Evolutionary conservation across 805 yeast genomes (phyloP).

Genomic region (Suhomyces xylopsoci): DNA sequence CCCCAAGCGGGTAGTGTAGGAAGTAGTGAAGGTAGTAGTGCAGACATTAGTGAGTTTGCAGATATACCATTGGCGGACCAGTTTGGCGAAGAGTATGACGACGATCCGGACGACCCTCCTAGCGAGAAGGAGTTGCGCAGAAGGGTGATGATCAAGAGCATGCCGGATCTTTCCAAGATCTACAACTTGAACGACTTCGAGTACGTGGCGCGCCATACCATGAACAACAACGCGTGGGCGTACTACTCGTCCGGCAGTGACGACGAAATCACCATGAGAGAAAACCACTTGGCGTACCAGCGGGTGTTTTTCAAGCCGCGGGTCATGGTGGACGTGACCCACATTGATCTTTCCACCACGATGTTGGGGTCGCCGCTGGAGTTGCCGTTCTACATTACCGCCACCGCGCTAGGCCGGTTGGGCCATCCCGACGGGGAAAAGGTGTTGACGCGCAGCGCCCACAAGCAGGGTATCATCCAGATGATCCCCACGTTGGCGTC

Average conservation of each 20-base stretch:
- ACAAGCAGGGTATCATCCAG: constrained; percentile 64
- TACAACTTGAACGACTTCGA: constrained; percentile 86
- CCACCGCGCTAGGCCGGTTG: constrained; percentile 87
- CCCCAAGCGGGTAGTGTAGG: constrained; percentile 3
- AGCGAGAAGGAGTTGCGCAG: constrained; percentile 24
- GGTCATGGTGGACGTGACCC: constrained; percentile 75
- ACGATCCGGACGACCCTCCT: constrained; percentile 39
- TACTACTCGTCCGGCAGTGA: constrained; percentile 91
- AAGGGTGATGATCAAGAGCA: constrained; percentile 29
- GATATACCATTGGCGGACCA: constrained; percentile 7
- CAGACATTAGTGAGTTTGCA: neutral
- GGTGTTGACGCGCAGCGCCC: constrained; percentile 81
- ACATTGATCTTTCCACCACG: constrained; percentile 65
- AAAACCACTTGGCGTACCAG: constrained; percentile 87
- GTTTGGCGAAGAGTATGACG: constrained; percentile 27
- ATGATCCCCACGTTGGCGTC: constrained; percentile 94
- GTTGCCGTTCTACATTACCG: constrained; percentile 85
- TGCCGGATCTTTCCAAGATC: constrained; percentile 69
- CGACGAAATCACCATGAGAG: constrained; percentile 87
- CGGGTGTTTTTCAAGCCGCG: constrained; percentile 84
- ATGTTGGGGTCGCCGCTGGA: constrained; percentile 69
- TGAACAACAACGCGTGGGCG: constrained; percentile 83
- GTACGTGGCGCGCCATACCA: constrained; percentile 72
- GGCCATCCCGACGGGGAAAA: constrained; percentile 94
- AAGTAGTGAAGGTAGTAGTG: no score